Evolutionary conservation across 371 early-diverging fungal genomes (phyloP), one percentile per base, ranked within the genome.

Genomic region (Saksenaea oblongispora): DNA sequence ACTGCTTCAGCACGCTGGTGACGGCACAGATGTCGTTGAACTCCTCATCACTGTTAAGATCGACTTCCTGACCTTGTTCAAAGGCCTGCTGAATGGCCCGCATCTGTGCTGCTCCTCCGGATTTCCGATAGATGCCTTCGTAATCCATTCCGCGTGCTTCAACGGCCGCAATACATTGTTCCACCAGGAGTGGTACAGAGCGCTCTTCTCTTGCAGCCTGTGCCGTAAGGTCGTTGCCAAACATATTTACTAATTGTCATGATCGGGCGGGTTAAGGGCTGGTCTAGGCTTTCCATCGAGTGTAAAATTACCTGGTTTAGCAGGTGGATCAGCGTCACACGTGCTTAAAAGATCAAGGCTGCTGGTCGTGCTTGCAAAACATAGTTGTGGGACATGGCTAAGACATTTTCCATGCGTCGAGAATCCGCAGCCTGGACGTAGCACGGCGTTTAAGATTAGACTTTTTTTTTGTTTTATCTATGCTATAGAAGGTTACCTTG

Each of bases 1-100:
- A 96, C 71, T 92, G 92, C 70, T 95, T 95, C 58, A 96, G 72
- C 28, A 96, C 84, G 39, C 93, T 92, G 5, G 96, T 94, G 34
- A 94, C 82, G 22, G 84, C 79, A 35, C 81, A 72, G 39, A 86
- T 83, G 60, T 82, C 84, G 61, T 75, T 73, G 61, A 75, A 82
- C 22, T 75, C 59, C 13, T 69, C 64, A 9, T 73, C 59, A 51
- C 82, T 78, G 41, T 63, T 70, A 4, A 88, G 59, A 53, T 83
- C 74, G 4, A 80, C 72, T 9, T 71, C 54, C 9, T 73, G 69
- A 5, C 80, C 79, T 13, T 65, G 54, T 24, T 84, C 78, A 34
- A 80, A 70, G 17, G 71, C 70, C 2, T 59, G 61, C 27, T 80
- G 84, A 17, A 90, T 79, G 17, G 71, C 74, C 36, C 83, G 74